Base-by-base conservation (phyloP, 23 red algal species). In the Gracilaria domingensis region DNA sequence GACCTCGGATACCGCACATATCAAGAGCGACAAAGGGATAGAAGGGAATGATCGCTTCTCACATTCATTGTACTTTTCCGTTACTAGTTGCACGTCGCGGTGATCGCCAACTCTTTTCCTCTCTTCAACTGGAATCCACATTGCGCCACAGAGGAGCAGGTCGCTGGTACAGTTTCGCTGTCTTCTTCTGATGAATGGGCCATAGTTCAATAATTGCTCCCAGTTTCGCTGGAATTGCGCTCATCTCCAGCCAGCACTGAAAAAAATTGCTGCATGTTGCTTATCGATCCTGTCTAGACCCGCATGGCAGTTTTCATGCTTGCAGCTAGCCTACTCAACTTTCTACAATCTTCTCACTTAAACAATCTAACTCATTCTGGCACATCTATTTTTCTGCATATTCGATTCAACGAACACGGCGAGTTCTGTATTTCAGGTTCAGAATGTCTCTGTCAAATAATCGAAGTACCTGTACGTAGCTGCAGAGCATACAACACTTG, bases 1-100 rank as follows among this genome's bases (percentile, higher is more conserved):
- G 78, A 82, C 32, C 29, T 66, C 11, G 81, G 87, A 32, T 95
- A 75, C 21, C 47, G 54, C 33, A 86, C 69, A 23, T 79, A 75
- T 42, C 50, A 85, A 40, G 44, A 61, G 28, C 51, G 71, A 69
- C 45, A 65, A 39, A 66, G 54, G 12, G 59, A 62, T 4, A 69
- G 20, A 24, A 60, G 16, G 2, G 60, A 71, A 25, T 50, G 40
- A 67, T 36, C 4, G 11, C 6, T 8, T 40, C 21, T 74, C 59
- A 64, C 51, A 55, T 55, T 55, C 51, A 1, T 55, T 20, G 14
- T 18, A 7, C 8, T 55, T 55, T 55, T 55, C 42, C 42, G 11
- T 11, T 11, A 11, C 11, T 45, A 5, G 6, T 59, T 18, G 4
- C 2, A 3, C 14, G 20, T 58, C 54, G 54, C 23, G 20, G 14